Evolutionary conservation across 306 rosid genomes (phyloP).

Genomic region (Cotoneaster glaucophyllus): DNA sequence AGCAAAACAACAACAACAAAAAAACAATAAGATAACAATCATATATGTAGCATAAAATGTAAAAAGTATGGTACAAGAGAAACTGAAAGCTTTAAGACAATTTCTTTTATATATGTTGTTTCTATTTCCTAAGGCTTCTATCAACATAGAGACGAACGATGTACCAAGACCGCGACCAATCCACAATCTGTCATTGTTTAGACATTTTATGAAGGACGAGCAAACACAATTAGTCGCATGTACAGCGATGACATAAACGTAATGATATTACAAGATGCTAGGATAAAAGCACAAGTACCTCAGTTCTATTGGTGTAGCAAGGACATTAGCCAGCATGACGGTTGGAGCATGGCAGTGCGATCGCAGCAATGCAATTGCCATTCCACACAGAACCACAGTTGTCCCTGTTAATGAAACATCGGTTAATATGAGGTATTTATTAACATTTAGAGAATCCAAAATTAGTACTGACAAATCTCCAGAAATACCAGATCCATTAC

Average conservation of each 20-base stretch:
- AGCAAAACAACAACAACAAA: conserved; percentile 7
- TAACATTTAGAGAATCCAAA: background rate
- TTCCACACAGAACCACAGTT: conserved; percentile 69
- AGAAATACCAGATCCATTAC: background rate
- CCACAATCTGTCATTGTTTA: background rate
- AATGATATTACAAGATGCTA: background rate
- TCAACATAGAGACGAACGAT: background rate
- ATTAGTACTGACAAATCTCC: background rate
- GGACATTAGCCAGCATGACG: conserved; percentile 75
- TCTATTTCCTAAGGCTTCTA: background rate
- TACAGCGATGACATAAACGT: background rate
- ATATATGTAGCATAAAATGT: background rate
- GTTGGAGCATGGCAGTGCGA: conserved; percentile 80
- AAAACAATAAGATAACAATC: background rate
- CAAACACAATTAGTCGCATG: background rate
- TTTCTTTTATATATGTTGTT: background rate
- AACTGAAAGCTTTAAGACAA: background rate
- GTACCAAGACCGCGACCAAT: background rate
- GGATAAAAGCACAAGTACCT: conserved; percentile 45
- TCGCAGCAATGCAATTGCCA: conserved; percentile 67
- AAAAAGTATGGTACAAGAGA: background rate
- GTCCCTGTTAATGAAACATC: conserved; percentile 49
- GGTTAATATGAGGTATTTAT: background rate
- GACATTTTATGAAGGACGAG: background rate
- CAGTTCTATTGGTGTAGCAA: conserved; percentile 86